A percentile compares a stretch with the other conserved stretches of the same genome.
Conservation (phyloP, 2,329 filamentous ascomycete species). For the Torrubiellomyces zombiae region DNA sequence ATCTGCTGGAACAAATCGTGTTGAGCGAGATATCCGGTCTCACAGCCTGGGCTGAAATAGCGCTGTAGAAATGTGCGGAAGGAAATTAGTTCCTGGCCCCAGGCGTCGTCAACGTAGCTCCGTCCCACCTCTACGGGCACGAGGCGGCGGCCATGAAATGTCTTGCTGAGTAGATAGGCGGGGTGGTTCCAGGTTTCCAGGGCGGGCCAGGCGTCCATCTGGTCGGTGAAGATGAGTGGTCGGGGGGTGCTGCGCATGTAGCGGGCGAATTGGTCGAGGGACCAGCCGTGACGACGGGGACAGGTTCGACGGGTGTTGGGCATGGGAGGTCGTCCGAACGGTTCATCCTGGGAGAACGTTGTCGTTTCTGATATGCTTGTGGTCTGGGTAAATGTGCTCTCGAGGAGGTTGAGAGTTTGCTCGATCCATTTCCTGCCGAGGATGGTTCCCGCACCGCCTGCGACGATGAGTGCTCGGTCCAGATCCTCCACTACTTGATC, state of each 20-base stretch:
- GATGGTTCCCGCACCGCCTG: slow-evolving; percentile 43
- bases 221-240: slow-evolving; percentile 54
- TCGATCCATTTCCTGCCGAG: slow-evolving; percentile 37
- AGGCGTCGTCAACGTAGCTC: slow-evolving; percentile 72
- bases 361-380: neutral
- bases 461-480: slow-evolving; percentile 62
- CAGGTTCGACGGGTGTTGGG: slow-evolving; percentile 9
- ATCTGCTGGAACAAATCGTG: slow-evolving; percentile 78
- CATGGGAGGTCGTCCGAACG: slow-evolving; percentile 12
- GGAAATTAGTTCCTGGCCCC: slow-evolving; percentile 66
- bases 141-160: slow-evolving; percentile 59
- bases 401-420: slow-evolving; percentile 27
- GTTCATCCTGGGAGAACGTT: slow-evolving; percentile 13
- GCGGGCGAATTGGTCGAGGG: slow-evolving; percentile 42
- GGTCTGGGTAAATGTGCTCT: slow-evolving; percentile 11
- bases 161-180: slow-evolving; percentile 55
- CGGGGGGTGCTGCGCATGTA: slow-evolving; percentile 36
- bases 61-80: slow-evolving; percentile 53
- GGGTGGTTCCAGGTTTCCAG: slow-evolving; percentile 56
- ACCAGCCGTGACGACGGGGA: slow-evolving; percentile 21
- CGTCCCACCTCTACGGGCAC: slow-evolving; percentile 77
- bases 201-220: slow-evolving; percentile 59
- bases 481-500: slow-evolving; percentile 45
- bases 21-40: slow-evolving; percentile 67
- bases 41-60: slow-evolving; percentile 32